These are phyloP conservation scores for Gonium pectorale DNA, from an alignment of 139 green algal genomes.

Conservation along the genomic window DNA sequence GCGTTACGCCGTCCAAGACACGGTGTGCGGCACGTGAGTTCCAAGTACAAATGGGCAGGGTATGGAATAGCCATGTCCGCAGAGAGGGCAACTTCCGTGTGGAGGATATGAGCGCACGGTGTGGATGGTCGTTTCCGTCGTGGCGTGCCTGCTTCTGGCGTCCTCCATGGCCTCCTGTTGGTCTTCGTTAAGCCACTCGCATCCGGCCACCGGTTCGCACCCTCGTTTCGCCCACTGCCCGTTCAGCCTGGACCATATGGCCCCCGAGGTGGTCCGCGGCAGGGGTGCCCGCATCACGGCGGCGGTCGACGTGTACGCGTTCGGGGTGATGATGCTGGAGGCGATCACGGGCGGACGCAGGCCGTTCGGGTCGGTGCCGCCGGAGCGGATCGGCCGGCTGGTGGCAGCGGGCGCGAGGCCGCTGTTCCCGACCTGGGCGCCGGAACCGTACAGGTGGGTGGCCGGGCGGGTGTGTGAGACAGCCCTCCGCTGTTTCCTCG, in stretches of 20 bases:
- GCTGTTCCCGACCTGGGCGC: constrained; percentile 14
- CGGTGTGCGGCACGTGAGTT: constrained; percentile 18
- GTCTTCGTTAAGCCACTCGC: not conserved
- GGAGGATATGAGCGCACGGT: no score
- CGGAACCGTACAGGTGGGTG: constrained; percentile 13
- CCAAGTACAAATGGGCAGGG: not conserved
- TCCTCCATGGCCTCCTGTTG: not conserved
- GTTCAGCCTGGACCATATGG: constrained; percentile 25
- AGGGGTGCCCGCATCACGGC: not conserved
- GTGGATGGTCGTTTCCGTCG: no score
- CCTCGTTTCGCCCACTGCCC: not conserved
- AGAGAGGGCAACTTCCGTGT: no score
- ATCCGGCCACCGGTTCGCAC: no score
- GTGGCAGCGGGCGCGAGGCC: constrained; percentile 7
- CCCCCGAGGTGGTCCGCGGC: not conserved
- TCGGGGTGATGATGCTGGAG: constrained; percentile 32
- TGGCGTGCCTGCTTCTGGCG: no score
- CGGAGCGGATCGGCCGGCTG: constrained; percentile 1
- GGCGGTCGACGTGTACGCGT: constrained; percentile 10
- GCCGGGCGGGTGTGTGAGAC: no score
- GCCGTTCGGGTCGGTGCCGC: not conserved
- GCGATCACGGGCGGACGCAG: not conserved
- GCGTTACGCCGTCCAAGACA: not conserved
- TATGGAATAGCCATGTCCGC: no score
- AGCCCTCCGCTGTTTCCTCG: no score